Conservation (phyloP, 2,329 filamentous ascomycete genomes). For the Aureobasidium musti region DNA sequence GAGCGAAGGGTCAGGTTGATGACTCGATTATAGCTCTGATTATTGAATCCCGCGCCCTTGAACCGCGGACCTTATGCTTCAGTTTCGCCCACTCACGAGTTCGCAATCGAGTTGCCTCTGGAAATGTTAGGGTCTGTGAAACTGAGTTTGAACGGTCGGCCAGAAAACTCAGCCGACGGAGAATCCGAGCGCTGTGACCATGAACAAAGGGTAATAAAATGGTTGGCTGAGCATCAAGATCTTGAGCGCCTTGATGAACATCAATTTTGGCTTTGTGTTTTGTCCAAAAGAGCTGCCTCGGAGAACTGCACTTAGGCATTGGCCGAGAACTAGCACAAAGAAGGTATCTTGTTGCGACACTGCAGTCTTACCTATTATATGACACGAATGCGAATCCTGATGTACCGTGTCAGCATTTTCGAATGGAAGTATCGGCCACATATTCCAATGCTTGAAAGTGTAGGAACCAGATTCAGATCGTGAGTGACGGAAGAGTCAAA, state of each 20-base stretch:
- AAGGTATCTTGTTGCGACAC: neutral
- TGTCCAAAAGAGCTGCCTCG: neutral
- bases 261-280: neutral
- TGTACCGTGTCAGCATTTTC: neutral
- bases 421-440: neutral
- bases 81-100: neutral
- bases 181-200: neutral
- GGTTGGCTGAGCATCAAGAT: neutral
- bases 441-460: neutral
- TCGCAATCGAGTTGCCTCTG: neutral
- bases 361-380: neutral
- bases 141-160: slow-evolving; percentile 4
- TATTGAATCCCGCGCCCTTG: neutral
- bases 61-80: neutral
- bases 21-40: too few species aligned
- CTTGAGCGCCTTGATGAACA: neutral
- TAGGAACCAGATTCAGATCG: slow-evolving; percentile 13
- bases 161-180: neutral
- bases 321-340: slow-evolving; percentile 2
- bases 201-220: neutral
- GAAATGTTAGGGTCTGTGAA: neutral
- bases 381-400: neutral
- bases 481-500: slow-evolving; percentile 17
- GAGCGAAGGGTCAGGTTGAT: too few species aligned
- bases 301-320: neutral